phyloP scores from a whole-genome alignment of 164 flowering plant species.

The Saururus chinensis region DNA sequence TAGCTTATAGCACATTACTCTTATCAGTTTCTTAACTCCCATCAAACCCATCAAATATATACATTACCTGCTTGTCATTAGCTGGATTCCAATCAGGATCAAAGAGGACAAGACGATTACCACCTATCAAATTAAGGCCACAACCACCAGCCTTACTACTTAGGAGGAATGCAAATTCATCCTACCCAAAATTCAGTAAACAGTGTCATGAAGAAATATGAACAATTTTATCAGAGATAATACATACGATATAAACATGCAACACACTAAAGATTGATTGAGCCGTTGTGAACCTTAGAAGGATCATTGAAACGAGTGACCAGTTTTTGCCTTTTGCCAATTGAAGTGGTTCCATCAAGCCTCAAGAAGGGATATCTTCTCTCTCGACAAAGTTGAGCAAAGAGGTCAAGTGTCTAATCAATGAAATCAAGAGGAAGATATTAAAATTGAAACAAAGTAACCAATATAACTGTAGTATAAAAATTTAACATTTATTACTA shows the following conservation, averaged over 20 bases:
- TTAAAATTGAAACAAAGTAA: not conserved
- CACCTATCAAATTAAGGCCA: conserved; percentile 97
- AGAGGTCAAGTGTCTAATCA: conserved; percentile 81
- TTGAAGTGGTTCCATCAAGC: conserved; percentile 93
- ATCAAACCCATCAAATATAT: not conserved
- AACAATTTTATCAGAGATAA: conserved; percentile 4
- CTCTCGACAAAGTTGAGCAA: conserved; percentile 96
- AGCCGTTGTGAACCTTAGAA: conserved; percentile 46
- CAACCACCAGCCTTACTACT: conserved; percentile 99
- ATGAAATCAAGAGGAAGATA: conserved; percentile 1
- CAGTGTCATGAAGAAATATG: not conserved
- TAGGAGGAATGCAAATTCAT: conserved; percentile 91
- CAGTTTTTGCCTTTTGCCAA: conserved; percentile 86
- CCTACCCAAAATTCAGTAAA: conserved; percentile 36
- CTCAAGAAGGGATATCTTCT: conserved; percentile 89
- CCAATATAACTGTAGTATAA: not conserved
- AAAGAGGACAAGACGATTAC: conserved; percentile 86
- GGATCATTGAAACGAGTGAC: conserved; percentile 79
- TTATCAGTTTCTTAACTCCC: no score
- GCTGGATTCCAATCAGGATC: conserved; percentile 99
- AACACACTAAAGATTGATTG: not conserved
- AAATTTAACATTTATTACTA: not conserved
- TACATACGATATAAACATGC: not conserved
- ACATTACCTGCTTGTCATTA: conserved; percentile 90
- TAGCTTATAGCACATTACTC: not conserved